Evolutionary conservation across 768 basidiomycete genomes (phyloP), one percentile per base, ranked within the genome.

Genomic region (Hydnomerulius pinastri): DNA sequence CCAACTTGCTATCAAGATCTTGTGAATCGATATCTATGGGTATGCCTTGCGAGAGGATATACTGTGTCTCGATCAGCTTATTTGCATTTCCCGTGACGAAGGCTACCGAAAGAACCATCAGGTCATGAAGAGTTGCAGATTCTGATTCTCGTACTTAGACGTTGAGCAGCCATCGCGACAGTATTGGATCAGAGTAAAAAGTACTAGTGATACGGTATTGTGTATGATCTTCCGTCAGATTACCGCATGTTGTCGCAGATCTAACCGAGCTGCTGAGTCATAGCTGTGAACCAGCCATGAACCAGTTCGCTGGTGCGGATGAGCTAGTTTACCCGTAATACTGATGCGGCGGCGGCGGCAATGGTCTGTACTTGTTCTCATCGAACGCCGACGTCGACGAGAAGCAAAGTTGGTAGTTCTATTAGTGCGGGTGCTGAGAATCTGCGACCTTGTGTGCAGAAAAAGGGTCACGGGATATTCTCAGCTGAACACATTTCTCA

Each of bases 31-130:
- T 80, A 46, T 86, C 80, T 57, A 98, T 81, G 8, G 86, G 81
- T 13, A 71, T 62, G 4, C 83, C 83, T 12, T 80, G 72, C 0
- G 78, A 79, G 15, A 98, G 77, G 64, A 98, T 98, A 27, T 82
- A 80, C 60, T 83, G 82, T 53, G 95, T 92, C 72, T 98, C 96
- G 51, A 77, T 79, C 23, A 98, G 76, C 68, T 98, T 98, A 75
- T 94, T 92, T 17, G 85, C 81, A 65, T 98, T 98, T 23, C 94
- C 92, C 0, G 96, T 98, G 15, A 98, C 92, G 67, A 98, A 97
- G 21, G 88, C 94, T 96, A 48, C 18, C n/a, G 28, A 53, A 5
- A n/a, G n/a, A 35, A 17, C 36, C 12, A 24, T 69, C 41, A 66
- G 38, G 46, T 43, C 11, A n/a, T 30, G 10, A 11, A 33, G 30